Evolutionary conservation across 768 basidiomycete species (phyloP).

Genomic region (Tulasnella sp.): DNA sequence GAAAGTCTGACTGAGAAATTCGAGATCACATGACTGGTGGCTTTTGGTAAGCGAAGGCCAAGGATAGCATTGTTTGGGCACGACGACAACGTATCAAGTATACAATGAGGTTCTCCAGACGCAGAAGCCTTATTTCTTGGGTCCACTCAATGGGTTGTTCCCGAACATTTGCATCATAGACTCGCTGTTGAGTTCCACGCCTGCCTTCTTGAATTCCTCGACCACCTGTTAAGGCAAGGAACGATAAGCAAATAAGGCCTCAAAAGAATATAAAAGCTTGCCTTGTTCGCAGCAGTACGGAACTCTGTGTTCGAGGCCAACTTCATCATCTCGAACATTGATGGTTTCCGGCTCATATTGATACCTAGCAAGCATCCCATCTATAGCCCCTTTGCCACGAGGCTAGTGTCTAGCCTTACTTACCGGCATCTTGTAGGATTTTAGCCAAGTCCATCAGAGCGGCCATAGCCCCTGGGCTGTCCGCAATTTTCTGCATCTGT

Average conservation of each 20-base stretch:
- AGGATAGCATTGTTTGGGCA: background rate
- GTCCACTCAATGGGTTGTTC: background rate
- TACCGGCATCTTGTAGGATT: background rate
- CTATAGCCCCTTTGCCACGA: background rate
- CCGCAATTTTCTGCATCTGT: background rate
- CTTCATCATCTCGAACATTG: conserved; percentile 11
- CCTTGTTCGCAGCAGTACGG: conserved; percentile 9
- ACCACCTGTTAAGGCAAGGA: background rate
- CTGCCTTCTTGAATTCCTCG: conserved; percentile 7
- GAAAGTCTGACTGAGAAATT: conserved; percentile 2
- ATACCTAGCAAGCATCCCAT: background rate
- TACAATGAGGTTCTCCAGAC: background rate
- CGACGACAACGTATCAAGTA: background rate
- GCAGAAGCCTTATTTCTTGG: background rate
- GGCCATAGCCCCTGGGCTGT: background rate
- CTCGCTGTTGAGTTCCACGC: conserved; percentile 4
- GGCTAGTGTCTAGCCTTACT: background rate
- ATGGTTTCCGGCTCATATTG: conserved; percentile 2
- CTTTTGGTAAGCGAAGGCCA: background rate
- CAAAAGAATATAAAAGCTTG: background rate
- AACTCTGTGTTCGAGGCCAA: conserved; percentile 7
- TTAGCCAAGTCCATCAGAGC: conserved; percentile 1
- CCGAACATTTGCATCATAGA: conserved; percentile 1
- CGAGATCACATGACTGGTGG: background rate
- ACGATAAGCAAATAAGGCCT: background rate